Conservation (phyloP, 2,329 filamentous ascomycete genomes). For the Daldinia eschscholtzii region DNA sequence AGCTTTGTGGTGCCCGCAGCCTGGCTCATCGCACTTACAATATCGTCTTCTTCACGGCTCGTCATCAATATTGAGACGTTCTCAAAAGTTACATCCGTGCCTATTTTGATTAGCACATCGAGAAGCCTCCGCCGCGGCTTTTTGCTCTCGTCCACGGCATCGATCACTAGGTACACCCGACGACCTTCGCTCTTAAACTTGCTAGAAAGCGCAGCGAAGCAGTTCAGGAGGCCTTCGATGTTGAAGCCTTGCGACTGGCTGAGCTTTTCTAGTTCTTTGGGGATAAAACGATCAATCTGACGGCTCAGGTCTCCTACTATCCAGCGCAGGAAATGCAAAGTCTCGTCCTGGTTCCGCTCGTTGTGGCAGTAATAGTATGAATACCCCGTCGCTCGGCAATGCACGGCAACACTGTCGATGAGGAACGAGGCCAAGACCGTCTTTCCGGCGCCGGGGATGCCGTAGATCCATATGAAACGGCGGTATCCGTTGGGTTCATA, state of each 20-base stretch:
- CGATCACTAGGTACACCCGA: constrained; percentile 48
- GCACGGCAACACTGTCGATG: constrained; percentile 42
- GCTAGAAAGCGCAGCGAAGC: constrained; percentile 41
- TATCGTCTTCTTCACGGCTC: constrained; percentile 51
- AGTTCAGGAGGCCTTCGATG: constrained; percentile 40
- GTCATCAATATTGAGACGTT: constrained; percentile 50
- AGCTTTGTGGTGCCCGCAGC: not conserved
- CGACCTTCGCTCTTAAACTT: constrained; percentile 23
- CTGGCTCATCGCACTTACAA: constrained; percentile 36
- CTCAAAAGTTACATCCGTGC: constrained; percentile 41
- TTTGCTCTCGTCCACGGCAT: constrained; percentile 52
- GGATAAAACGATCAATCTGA: constrained; percentile 37
- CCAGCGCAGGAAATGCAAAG: constrained; percentile 47
- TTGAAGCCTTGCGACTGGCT: constrained; percentile 22
- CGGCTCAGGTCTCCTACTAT: constrained; percentile 46
- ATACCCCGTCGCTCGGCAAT: constrained; percentile 36
- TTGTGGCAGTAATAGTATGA: constrained; percentile 53
- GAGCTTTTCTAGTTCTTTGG: constrained; percentile 34
- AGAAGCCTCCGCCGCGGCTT: constrained; percentile 42
- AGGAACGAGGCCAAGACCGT: constrained; percentile 50
- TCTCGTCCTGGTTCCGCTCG: constrained; percentile 49
- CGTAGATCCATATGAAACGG: constrained; percentile 38
- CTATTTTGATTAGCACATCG: constrained; percentile 43
- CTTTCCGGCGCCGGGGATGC: constrained; percentile 48
- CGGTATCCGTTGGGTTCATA: constrained; percentile 16